Base-by-base conservation (phyloP, 495 filamentous ascomycete species). In the Penicillium crystallinum region DNA sequence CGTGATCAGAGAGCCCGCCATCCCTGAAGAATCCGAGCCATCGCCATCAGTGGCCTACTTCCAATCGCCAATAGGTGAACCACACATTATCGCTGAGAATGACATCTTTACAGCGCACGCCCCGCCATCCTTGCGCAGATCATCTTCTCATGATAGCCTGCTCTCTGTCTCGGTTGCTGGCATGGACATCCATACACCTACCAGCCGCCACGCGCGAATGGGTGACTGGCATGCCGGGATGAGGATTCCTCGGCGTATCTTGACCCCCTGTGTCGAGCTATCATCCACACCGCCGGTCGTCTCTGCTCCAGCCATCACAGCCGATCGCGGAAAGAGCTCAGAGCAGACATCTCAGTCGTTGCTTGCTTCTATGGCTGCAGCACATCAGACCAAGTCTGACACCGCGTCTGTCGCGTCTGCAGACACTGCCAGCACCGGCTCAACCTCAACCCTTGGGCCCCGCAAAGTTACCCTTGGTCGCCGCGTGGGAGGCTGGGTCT, bases 401-500 rank as follows among this genome's bases (percentile, higher is more conserved):
- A 40, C 57, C 6, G 49, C 59, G 25, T 65, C 64, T 25, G 25
- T 61, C 10, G 31, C 44, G 9, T 68, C 67, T 1, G 42, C 56
- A 17, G 61, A 65, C 15, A 66, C 60, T 48, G 62, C 58, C 48
- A 59, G 60, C 31, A 65, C 59, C 7, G 54, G 49, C 8, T 65
- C 64, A 27, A 59, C 65, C 7, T 39, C 59, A 18, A 61, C 59
- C 0, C 54, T 57, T 6, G 53, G 35, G 1, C 59, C 53, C 10
- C 49, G 56, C 35, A 65, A 72, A 41, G 43, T 68, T 5, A 72
- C 68, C 3, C 52, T 80, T 3, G 59, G 70, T 19, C 73, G 71
- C 31, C 75, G 75, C 17, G 56, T 81, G 33, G 79, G 79, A 7
- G 78, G 79, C 19, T 83, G 80, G 80, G 73, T 82, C 3, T 68